Base-by-base conservation (phyloP, 768 basidiomycete genomes). In the Cystofilobasidium bisporidii region DNA sequence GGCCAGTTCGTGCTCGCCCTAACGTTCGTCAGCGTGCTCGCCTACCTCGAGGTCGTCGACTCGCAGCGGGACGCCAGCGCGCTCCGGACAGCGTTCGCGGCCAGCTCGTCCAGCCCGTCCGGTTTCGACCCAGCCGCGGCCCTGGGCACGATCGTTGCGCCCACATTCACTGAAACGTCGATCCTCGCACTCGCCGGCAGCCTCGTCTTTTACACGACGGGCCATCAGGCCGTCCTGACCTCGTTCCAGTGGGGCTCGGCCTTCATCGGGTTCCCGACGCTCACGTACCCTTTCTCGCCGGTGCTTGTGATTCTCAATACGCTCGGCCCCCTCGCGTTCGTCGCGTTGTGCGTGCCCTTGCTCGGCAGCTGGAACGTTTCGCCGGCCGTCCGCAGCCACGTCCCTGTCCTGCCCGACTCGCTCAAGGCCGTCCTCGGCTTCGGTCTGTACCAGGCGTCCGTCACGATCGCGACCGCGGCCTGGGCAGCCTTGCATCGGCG, bases 221-320 rank as follows among this genome's bases (percentile, higher is more conserved):
- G 96, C 2, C 96, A 99, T 73, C 92, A 98, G 77, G 82, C 91
- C 1, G 86, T 86, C 3, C 81, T 98, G 45, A 83, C 90, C 0
- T 87, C 89, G 3, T 83, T 99, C 50, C 94, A 98, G 72, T 99
- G 94, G 96, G 96, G 96, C 76, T 79, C 87, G 1, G 93, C 88
- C 10, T 99, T 98, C 77, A 75, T 97, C 33, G 81, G 81, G 5
- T 81, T 99, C 64, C 79, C 83, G 3, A 84, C 81, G 0, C 79
- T 91, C 53, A 79, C 78, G 15, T 91, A 89, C 74, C 86, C 87
- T 0, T 83, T 84, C 72, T 86, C 92, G 0, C 86, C 86, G 0
- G 55, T 88, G 1, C 85, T 90, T 30, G 86, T 91, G 8, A 75
- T 83, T 3, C 76, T 87, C 69, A 98, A 98, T 76, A 85, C 87